Conservation (phyloP, 495 filamentous ascomycete genomes). For the Aspergillus biplanus region DNA sequence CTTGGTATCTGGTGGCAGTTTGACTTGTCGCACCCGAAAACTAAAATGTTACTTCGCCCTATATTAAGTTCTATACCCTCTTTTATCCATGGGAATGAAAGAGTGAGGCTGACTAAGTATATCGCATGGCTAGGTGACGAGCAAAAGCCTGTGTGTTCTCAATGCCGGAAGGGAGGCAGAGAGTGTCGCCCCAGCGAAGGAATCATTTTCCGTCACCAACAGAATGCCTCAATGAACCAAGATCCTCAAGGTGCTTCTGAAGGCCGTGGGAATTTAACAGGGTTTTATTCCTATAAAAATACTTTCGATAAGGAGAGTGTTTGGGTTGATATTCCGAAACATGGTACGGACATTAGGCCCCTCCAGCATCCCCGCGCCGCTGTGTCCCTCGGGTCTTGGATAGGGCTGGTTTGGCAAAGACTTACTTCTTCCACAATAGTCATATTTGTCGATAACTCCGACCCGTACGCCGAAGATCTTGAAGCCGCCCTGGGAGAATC, state of each 20-base stretch:
- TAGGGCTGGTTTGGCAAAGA: slow-evolving; percentile 16
- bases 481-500: slow-evolving; percentile 42
- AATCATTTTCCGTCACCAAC: slow-evolving; percentile 70
- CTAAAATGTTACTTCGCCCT: slow-evolving; percentile 55
- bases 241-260: slow-evolving; percentile 38
- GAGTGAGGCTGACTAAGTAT: slow-evolving; percentile 14
- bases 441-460: slow-evolving; percentile 65
- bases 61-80: background rate
- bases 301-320: slow-evolving; percentile 64
- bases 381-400: background rate
- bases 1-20: slow-evolving; percentile 35
- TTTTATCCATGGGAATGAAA: slow-evolving; percentile 1
- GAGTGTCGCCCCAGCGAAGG: slow-evolving; percentile 66
- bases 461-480: slow-evolving; percentile 62
- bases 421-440: slow-evolving; percentile 39
- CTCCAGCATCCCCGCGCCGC: background rate
- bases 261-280: slow-evolving; percentile 53
- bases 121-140: slow-evolving; percentile 47
- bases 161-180: slow-evolving; percentile 62
- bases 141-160: slow-evolving; percentile 59
- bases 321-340: slow-evolving; percentile 67
- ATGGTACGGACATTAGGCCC: slow-evolving; percentile 37
- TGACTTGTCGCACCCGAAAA: slow-evolving; percentile 66
- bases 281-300: slow-evolving; percentile 73
- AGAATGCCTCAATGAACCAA: slow-evolving; percentile 73